These are phyloP conservation scores for Candida piceae DNA, from an alignment of 805 yeast species.

Conservation along the genomic window DNA sequence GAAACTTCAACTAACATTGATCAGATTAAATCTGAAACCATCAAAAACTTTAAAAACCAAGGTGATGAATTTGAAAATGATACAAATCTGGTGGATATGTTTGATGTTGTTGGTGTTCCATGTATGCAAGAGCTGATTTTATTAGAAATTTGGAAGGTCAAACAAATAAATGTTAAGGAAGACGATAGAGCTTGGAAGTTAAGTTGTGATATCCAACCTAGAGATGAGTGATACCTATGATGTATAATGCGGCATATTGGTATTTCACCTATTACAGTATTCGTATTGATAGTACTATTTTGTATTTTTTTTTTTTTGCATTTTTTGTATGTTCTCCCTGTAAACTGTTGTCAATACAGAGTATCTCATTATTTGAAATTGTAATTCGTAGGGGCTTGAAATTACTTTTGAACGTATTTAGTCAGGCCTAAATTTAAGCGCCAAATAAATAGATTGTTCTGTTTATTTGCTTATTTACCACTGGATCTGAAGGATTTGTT, in stretches of 20 bases:
- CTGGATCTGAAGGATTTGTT: no score
- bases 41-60: conserved; percentile 21
- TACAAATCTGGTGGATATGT: conserved; percentile 27
- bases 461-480: no score
- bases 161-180: conserved; percentile 52
- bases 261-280: no score
- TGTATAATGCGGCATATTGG: neutral
- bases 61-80: conserved; percentile 9
- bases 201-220: conserved; percentile 56
- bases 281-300: neutral
- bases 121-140: conserved; percentile 54
- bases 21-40: conserved; percentile 26
- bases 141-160: conserved; percentile 66
- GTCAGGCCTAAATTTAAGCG: no score
- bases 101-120: conserved; percentile 36
- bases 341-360: no score
- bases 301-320: neutral
- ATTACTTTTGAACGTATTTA: no score
- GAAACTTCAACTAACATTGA: conserved; percentile 14
- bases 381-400: no score
- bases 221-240: conserved; percentile 29
- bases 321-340: no score
- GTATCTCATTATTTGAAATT: no score
- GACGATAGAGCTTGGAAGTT: conserved; percentile 70
- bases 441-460: no score